Evolutionary conservation across 177 flowering plant genomes (phyloP), one percentile per base, ranked within the genome.

Genomic region (Telopea speciosissima): DNA sequence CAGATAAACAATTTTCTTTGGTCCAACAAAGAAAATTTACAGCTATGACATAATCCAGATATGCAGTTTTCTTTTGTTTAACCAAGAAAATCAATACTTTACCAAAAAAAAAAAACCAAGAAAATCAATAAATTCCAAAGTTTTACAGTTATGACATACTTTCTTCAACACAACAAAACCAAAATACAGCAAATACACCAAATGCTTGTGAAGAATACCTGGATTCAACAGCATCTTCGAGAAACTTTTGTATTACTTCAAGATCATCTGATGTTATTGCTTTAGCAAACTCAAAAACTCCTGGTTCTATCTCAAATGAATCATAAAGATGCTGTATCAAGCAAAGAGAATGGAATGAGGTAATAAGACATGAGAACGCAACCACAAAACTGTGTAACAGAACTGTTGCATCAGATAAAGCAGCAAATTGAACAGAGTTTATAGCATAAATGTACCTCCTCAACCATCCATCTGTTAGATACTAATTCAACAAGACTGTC

Each of bases 221-320:
- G 36, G 81, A 42, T 71, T 87, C 81, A 68, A 96, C 91, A 73
- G 97, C 80, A 72, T 81, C 76, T 22, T 91, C 93, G 72, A 96
- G 96, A 80, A 96, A 96, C 62, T 83, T 91, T 63, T 93, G 96
- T 82, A 96, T 91, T 80, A 90, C 98, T 75, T 93, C 98, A 22
- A 96, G 86, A 76, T 96, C 98, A 79, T 80, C 87, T 72, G 99
- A 93, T 68, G 85, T 86, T 71, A 88, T 77, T 66, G 97, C 81
- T 68, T 93, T 89, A 42, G 98, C 98, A 86, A 90, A 90, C 82
- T 89, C 88, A 72, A 96, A 84, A 78, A 68, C 86, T 71, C 96
- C 96, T 33, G 80, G 70, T 80, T 91, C 92, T 85, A 93, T 92
- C 76, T 83, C 85, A 78, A 96, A 93, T 56, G 97, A 87, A 49